Conservation (phyloP, 345 rosid species). For the Kernera saxatilis region DNA sequence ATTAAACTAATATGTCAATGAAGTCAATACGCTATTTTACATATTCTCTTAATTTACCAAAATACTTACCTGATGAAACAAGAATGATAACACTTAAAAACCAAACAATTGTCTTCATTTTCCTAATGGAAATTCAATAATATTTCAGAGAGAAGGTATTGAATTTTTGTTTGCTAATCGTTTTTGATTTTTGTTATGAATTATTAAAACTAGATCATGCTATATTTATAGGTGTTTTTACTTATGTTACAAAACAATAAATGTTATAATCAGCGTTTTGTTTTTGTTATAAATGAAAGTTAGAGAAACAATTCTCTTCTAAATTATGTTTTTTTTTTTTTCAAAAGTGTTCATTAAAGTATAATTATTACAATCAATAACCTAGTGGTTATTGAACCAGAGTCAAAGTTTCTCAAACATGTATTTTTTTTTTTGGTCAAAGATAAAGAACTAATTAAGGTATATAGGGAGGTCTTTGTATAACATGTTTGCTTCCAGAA, state of each 20-base stretch:
- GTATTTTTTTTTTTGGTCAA: too few relatives aligned
- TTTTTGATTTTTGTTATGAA: not conserved
- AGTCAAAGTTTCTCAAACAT: too few relatives aligned
- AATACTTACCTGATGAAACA: not conserved
- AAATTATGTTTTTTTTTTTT: not conserved
- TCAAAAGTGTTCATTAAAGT: not conserved
- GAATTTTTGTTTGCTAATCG: not conserved
- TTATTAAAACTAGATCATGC: not conserved
- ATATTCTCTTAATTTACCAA: not conserved
- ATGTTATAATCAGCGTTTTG: not conserved
- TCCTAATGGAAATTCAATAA: not conserved
- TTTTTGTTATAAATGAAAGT: not conserved
- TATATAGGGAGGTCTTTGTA: too few relatives aligned
- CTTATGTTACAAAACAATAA: not conserved
- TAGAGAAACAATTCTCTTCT: not conserved
- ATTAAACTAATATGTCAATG: not conserved
- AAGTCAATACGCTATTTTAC: not conserved
- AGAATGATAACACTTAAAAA: not conserved
- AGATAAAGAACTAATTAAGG: too few relatives aligned
- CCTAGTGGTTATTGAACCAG: too few relatives aligned
- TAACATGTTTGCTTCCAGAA: too few relatives aligned
- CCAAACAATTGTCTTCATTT: not conserved
- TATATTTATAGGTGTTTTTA: not conserved
- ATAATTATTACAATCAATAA: not conserved
- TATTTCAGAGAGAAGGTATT: not conserved